Evolutionary conservation across 2,329 filamentous ascomycete genomes (phyloP), one percentile per base, ranked within the genome.

Genomic region (Fusarium verticillioides): DNA sequence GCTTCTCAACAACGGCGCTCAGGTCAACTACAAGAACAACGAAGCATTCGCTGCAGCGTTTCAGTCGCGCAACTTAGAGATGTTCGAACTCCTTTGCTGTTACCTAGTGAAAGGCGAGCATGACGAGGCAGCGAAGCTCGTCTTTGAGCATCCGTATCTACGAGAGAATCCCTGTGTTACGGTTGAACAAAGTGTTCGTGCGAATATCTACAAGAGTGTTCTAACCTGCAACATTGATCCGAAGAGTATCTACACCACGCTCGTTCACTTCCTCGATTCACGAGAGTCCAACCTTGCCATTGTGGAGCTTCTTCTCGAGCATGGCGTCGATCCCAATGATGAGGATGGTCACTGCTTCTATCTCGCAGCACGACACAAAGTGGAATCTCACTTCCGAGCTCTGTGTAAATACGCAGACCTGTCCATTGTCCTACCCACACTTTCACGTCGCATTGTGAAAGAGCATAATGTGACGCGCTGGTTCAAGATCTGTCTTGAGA

Each of bases 271-370:
- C 2, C 54, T 70, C 4, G 49, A 66, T 2, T 36, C 32, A 0
- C 4, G n/a, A 0, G 19, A 39, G 2, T 8, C 30, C 11, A 47
- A 7, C 4, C 49, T 63, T 4, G 7, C 54, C 2, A 42, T 70
- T 1, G 54, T 70, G 34, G 50, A 52, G 8, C 18, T 60, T 6
- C 66, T 70, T 8, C 60, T 70, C 4, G 43, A 70, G 4, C 37
- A 70, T 15, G 67, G 66, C 1, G 67, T 54, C 1, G 11, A 70
- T 13, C 66, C 67, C 7, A 70, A 70, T 4, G 47, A 56, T 1
- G 58, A 65, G 8, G 54, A 70, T 8, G 67, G 60, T 0, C 50
- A 46, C 7, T 70, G 67, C 8, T 70, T 70, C 16, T 39, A 52
- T 7, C 28, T 70, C 12, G 67, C 67, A 2, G 50, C 60, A 4